These are phyloP conservation scores for Rhizoclosmatium globosum DNA, from an alignment of 192 early-diverging fungal genomes.

Conservation along the genomic window DNA sequence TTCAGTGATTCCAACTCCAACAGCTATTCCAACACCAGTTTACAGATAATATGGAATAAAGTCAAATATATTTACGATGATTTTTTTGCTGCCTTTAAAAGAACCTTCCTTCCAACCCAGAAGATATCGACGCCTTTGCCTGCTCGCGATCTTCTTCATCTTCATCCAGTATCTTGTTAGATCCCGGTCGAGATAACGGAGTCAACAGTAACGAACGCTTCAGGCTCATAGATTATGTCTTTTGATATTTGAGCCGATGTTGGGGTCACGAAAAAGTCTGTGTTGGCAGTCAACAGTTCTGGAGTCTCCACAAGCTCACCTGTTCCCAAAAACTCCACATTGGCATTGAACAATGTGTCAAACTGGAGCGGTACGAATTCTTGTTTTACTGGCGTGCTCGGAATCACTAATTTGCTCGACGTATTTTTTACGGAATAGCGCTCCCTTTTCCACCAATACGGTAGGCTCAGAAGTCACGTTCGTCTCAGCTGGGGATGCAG, in stretches of 20 bases:
- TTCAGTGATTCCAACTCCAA: background rate
- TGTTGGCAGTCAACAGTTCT: background rate
- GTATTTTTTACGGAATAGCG: background rate
- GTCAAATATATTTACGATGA: background rate
- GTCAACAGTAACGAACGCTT: slow-evolving; percentile 20
- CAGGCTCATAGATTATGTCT: slow-evolving; percentile 23
- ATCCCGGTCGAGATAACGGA: slow-evolving; percentile 31
- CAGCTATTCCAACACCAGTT: background rate
- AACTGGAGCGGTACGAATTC: background rate
- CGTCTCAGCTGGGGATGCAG: no score
- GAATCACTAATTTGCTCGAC: background rate
- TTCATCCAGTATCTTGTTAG: slow-evolving; percentile 29
- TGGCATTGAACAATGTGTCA: slow-evolving; percentile 13
- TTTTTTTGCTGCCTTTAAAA: background rate
- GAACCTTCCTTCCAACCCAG: slow-evolving; percentile 22
- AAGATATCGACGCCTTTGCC: slow-evolving; percentile 19
- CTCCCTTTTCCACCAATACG: background rate
- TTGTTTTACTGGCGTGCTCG: background rate
- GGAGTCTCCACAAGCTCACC: no score
- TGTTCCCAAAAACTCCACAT: background rate
- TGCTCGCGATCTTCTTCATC: slow-evolving; percentile 36
- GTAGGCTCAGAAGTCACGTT: background rate
- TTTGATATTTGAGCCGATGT: slow-evolving; percentile 10
- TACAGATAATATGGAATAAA: background rate
- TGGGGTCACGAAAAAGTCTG: slow-evolving; percentile 8